Base-by-base conservation (phyloP, 176 grass and related monocot species). In the Eremochloa ophiuroides region DNA sequence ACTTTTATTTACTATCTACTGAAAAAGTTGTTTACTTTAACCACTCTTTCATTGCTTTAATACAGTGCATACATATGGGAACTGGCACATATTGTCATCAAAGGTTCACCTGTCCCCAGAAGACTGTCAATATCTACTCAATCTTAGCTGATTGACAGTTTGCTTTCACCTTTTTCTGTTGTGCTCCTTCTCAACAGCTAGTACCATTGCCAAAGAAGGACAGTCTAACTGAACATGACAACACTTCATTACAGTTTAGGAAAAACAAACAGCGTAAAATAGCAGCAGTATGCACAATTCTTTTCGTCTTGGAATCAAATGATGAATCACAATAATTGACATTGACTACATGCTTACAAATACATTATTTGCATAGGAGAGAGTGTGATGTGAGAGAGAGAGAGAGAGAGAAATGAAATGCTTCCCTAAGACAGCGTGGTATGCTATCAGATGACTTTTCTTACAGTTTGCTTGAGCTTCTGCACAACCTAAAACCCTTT, bases 21-120 rank as follows among this genome's bases (percentile, higher is more conserved):
- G 75, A 41, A 73, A 85, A 85, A 79, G 67, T n/a, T 51, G 60
- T 40, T 82, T 70, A 38, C 67, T 73, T 31, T 79, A 56, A 65
- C 34, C 26, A 73, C 35, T 64, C 66, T 61, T 41, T 50, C 56
- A 72, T 50, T 50, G 42, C 43, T 79, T 60, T 29, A 34, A 26
- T 48, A 35, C 50, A 71, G 37, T 28, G 66, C 66, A 30, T 50
- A n/a, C 38, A 31, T 75, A 40, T 76, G 38, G 2, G 7, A 38
- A 56, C 31, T 26, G 30, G 6, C 50, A 55, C 41, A 50, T 46
- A 25, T 50, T 50, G 41, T n/a, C 43, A 50, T 64, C 38, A 35
- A 8, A 37, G 42, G 29, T 64, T 72, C 41, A 38, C 30, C 34
- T 25, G 34, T 38, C 59, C 40, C 29, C 69, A 83, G 25, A 27